Conservation (phyloP, 306 rosid species). For the Malus asiatica region DNA sequence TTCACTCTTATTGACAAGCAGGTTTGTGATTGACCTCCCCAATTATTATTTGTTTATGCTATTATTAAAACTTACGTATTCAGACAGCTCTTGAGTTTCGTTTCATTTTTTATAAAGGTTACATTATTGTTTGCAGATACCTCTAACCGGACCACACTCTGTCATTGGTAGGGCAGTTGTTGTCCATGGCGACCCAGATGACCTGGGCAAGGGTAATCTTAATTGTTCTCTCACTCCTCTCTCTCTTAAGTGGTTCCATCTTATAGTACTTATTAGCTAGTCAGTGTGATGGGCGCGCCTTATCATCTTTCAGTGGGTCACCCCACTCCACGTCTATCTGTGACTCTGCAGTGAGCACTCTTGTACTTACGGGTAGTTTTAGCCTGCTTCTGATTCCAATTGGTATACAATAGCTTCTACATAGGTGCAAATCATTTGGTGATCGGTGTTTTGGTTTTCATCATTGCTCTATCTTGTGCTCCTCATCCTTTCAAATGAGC, state of each 20-base stretch:
- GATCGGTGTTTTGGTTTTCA: not conserved
- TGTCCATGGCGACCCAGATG: conserved; percentile 91
- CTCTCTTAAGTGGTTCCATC: not conserved
- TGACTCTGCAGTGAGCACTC: not conserved
- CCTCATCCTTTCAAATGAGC: not conserved
- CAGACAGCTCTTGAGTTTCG: not conserved
- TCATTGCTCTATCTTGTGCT: not conserved
- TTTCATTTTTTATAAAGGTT: conserved; percentile 6
- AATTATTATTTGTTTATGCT: not conserved
- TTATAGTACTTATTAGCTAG: not conserved
- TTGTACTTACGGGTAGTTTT: not conserved
- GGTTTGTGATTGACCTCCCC: conserved; percentile 31
- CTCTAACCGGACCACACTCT: conserved; percentile 75
- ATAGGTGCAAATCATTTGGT: not conserved
- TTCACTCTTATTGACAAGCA: conserved; percentile 65
- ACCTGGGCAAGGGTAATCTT: conserved; percentile 81
- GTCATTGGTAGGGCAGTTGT: conserved; percentile 94
- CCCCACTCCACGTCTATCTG: not conserved
- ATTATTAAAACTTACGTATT: not conserved
- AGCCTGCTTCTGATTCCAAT: not conserved
- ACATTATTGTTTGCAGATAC: conserved; percentile 51
- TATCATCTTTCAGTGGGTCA: not conserved
- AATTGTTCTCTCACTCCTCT: not conserved
- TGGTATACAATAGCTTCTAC: not conserved
- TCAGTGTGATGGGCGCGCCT: not conserved